Evolutionary conservation across 345 rosid species (phyloP), one percentile per base, ranked within the genome.

Genomic region (Trapa bicornis): DNA sequence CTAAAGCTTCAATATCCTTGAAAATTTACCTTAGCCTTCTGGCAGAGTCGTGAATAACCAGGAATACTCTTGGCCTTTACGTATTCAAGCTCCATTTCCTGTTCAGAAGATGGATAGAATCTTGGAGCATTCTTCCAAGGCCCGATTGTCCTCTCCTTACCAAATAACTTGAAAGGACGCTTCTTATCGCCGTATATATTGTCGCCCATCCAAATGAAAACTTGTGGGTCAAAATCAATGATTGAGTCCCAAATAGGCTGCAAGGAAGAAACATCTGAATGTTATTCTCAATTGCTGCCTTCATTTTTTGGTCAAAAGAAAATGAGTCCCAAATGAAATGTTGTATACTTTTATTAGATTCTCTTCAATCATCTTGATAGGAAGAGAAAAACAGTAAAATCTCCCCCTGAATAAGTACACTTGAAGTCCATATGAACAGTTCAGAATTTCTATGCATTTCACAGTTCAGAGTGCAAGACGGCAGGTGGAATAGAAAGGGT

Each of bases 201-300:
- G 75, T 91, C 93, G 38, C 97, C 97, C 80, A 91, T 52, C 96
- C 93, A 91, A 52, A 91, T 84, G 71, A 91, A 88, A 48, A 91
- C 71, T 74, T 91, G 91, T 2, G 96, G 97, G 80, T 88, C 82
- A 65, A 80, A 91, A 54, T 85, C 68, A 72, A 76, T 77, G 64
- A 91, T 83, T 33, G 96, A 88, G 47, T 84, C 76, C 97, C 97
- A 89, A 43, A 89, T 81, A 15, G 96, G 97, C 94, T 89, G 82
- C 78, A 68, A 35, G 35, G 47, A 14, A 64, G 0, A 29, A 68
- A 33, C 29, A 22, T 47, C 22, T 0, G 33, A 38, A 35, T n/a
- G 29, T 6, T 42, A 2, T 42, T 47, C 42, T 38, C 36, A 42
- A 64, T 43, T 64, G 47, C 29, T 22, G 29, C 29, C 29, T 22